Conservation (phyloP, 2,329 filamentous ascomycete species). For the Tetracladium maxilliforme region DNA sequence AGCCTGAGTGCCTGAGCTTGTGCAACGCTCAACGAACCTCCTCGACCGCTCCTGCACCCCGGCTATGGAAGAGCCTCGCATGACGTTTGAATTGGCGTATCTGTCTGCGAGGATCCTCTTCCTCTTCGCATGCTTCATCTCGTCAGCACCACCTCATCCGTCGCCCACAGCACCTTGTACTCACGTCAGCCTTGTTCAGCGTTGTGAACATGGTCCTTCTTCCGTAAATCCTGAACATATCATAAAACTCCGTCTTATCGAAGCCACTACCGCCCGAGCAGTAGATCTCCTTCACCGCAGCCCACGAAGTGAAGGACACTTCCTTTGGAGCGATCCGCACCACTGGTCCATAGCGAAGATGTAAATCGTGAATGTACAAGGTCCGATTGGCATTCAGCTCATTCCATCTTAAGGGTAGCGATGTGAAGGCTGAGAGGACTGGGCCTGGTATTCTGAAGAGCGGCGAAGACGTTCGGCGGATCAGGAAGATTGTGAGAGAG, state of each 20-base stretch:
- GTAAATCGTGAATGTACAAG: conserved; percentile 37
- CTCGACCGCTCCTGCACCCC: conserved; percentile 42
- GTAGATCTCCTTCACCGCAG: conserved; percentile 48
- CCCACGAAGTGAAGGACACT: conserved; percentile 39
- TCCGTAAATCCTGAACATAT: conserved; percentile 30
- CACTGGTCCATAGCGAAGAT: conserved; percentile 37
- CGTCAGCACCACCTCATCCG: conserved; percentile 1
- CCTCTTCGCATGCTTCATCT: conserved; percentile 40
- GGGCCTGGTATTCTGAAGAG: not conserved
- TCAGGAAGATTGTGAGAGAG: too few relatives aligned
- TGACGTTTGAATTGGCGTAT: conserved; percentile 54
- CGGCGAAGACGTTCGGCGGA: conserved; percentile 1
- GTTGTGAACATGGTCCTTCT: conserved; percentile 21
- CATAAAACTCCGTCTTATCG: conserved; percentile 51
- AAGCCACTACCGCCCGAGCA: conserved; percentile 45
- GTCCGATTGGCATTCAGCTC: conserved; percentile 39
- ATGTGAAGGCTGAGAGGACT: conserved; percentile 5
- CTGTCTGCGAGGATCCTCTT: conserved; percentile 50
- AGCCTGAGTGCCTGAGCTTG: conserved; percentile 23
- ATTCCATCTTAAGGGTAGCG: conserved; percentile 15
- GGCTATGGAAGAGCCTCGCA: conserved; percentile 35
- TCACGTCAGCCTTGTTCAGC: conserved; percentile 10
- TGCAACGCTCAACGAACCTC: conserved; percentile 38
- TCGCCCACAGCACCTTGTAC: conserved; percentile 7
- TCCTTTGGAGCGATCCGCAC: conserved; percentile 43